Evolutionary conservation across 2,329 filamentous ascomycete species (phyloP).

Genomic region (Aspergillus thermomutatus): DNA sequence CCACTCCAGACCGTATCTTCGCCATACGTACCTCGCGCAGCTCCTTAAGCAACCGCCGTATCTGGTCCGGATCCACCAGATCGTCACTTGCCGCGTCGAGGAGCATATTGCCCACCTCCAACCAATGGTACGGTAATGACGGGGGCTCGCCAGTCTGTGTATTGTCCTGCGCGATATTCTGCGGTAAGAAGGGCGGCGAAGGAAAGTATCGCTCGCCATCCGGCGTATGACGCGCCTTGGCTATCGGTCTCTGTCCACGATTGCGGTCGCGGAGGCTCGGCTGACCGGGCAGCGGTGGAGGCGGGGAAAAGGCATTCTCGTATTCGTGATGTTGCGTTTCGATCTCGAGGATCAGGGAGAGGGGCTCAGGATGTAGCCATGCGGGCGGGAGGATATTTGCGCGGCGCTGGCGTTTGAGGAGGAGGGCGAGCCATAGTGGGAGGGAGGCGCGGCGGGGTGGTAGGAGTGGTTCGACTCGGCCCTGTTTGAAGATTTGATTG

Average conservation of each 20-base stretch:
- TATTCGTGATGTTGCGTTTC: conserved; percentile 66
- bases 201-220: conserved; percentile 39
- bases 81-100: conserved; percentile 84
- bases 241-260: conserved; percentile 19
- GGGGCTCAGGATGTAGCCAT: conserved; percentile 77
- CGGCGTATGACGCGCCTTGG: conserved; percentile 33
- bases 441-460: conserved; percentile 77
- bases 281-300: conserved; percentile 62
- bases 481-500: conserved; percentile 51
- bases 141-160: conserved; percentile 39
- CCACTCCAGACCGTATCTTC: conserved; percentile 76
- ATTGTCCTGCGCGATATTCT: conserved; percentile 67
- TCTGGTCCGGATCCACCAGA: conserved; percentile 68
- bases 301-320: conserved; percentile 70
- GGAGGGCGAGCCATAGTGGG: conserved; percentile 90
- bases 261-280: conserved; percentile 26
- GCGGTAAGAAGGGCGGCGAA: conserved; percentile 74
- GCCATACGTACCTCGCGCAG: conserved; percentile 83
- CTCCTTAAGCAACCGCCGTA: conserved; percentile 73
- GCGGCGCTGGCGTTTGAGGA: conserved; percentile 89
- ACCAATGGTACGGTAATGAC: conserved; percentile 85
- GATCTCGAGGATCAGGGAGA: conserved; percentile 72
- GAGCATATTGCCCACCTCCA: conserved; percentile 83
- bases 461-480: conserved; percentile 69
- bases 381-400: conserved; percentile 88